These are phyloP conservation scores for Saxophila tyrrhenica DNA, from an alignment of 495 filamentous ascomycete species.

Conservation along the genomic window DNA sequence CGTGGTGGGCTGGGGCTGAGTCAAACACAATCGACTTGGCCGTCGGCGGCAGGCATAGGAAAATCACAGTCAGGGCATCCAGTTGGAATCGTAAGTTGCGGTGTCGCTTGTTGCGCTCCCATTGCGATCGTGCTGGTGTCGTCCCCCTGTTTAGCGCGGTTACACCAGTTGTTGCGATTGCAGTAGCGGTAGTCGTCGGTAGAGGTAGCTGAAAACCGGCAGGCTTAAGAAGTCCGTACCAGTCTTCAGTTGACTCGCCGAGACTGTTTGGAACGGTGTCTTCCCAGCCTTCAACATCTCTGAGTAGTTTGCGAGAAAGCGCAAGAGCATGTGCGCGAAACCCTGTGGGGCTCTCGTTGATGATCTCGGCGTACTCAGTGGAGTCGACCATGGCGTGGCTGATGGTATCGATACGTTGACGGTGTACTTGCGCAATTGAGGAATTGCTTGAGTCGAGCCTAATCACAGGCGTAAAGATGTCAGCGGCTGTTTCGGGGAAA, in stretches of 20 bases:
- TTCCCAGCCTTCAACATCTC: background rate
- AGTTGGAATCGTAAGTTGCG: background rate
- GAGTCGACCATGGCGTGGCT: background rate
- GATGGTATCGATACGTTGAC: background rate
- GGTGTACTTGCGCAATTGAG: no score
- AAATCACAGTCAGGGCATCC: slow-evolving; percentile 5
- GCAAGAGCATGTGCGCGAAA: background rate
- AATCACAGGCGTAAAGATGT: background rate
- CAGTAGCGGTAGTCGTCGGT: background rate
- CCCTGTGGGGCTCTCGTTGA: background rate
- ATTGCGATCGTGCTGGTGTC: background rate
- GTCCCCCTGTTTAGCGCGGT: background rate
- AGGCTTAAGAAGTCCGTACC: background rate
- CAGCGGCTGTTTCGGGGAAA: background rate
- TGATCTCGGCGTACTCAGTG: background rate
- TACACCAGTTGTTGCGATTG: background rate
- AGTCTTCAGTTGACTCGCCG: background rate
- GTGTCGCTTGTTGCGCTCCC: background rate
- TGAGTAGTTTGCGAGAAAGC: background rate
- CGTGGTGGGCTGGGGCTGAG: background rate
- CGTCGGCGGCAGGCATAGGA: slow-evolving; percentile 9
- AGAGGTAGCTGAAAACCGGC: background rate
- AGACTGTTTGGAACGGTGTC: background rate
- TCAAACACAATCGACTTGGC: slow-evolving; percentile 5
- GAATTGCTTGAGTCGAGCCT: background rate